Conservation (phyloP, 2,329 filamentous ascomycete genomes). For the Conoideocrella luteorostrata region DNA sequence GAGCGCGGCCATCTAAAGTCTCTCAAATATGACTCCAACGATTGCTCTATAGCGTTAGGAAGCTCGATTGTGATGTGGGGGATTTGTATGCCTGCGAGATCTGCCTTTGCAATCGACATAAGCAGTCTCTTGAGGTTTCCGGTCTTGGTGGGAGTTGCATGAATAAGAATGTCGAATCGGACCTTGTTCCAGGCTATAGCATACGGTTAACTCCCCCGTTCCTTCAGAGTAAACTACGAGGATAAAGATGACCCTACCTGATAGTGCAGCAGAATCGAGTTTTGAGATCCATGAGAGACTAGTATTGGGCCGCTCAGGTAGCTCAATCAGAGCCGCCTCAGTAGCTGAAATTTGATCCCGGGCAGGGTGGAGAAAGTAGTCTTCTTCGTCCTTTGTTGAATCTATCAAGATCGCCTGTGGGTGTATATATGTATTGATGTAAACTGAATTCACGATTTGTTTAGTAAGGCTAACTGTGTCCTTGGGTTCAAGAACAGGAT, state of each 20-base stretch:
- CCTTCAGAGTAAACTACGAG: no score
- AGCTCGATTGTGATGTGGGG: slow-evolving; percentile 83
- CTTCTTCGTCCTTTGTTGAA: slow-evolving; percentile 58
- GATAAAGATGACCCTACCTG: slow-evolving; percentile 35
- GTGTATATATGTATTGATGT: slow-evolving; percentile 67
- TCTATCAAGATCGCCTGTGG: slow-evolving; percentile 74
- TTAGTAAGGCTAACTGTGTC: not conserved
- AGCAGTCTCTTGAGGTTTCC: slow-evolving; percentile 73
- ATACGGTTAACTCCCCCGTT: slow-evolving; percentile 13
- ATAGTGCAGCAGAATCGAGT: slow-evolving; percentile 66
- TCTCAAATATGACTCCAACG: slow-evolving; percentile 56
- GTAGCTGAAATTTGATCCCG: slow-evolving; percentile 46
- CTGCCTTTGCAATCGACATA: slow-evolving; percentile 65
- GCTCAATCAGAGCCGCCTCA: slow-evolving; percentile 62
- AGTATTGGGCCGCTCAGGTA: slow-evolving; percentile 58
- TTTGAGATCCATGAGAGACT: slow-evolving; percentile 71
- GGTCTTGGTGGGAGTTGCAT: slow-evolving; percentile 63
- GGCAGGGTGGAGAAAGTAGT: slow-evolving; percentile 58
- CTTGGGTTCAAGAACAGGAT: not conserved
- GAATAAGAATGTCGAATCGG: slow-evolving; percentile 75
- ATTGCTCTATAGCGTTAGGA: slow-evolving; percentile 60
- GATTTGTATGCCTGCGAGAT: slow-evolving; percentile 62
- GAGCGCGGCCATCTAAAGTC: slow-evolving; percentile 61
- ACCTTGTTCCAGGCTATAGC: slow-evolving; percentile 67
- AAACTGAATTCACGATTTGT: slow-evolving; percentile 28